Conservation (phyloP, 2,329 filamentous ascomycete genomes). For the Myriangium duriaei region DNA sequence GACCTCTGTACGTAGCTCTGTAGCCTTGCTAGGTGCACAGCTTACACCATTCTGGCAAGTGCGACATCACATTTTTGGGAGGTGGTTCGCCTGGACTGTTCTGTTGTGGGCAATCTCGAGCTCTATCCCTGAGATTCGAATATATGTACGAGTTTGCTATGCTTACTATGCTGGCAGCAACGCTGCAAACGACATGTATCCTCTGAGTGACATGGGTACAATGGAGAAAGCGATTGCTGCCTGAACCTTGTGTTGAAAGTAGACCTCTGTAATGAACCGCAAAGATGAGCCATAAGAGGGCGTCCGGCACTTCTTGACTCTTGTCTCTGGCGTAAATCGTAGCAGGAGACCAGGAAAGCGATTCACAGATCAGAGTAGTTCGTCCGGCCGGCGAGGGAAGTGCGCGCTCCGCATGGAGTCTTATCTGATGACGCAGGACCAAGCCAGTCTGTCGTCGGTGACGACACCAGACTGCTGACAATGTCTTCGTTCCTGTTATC, state of each 20-base stretch:
- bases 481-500: conserved; percentile 19
- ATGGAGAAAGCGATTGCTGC: conserved; percentile 4
- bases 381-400: conserved; percentile 60
- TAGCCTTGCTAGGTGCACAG: conserved; percentile 43
- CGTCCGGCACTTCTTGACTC: conserved; percentile 39
- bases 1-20: conserved; percentile 30
- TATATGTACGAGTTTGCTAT: too few species aligned
- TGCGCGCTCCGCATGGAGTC: conserved; percentile 66
- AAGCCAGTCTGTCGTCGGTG: conserved; percentile 38
- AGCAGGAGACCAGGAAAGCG: conserved; percentile 37
- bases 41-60: conserved; percentile 47
- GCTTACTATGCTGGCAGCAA: conserved; percentile 5
- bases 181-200: not conserved
- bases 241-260: not conserved
- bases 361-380: conserved; percentile 54
- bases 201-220: conserved; percentile 1
- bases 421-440: conserved; percentile 69
- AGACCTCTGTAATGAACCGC: conserved; percentile 29
- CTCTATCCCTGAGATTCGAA: conserved; percentile 23
- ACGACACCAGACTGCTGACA: conserved; percentile 21
- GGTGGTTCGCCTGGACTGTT: conserved; percentile 22
- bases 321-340: conserved; percentile 32
- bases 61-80: conserved; percentile 25
- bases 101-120: conserved; percentile 33
- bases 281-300: conserved; percentile 37